phyloP scores from a whole-genome alignment of 1,284 basidiomycete genomes.

The Gymnopus androsaceus region DNA sequence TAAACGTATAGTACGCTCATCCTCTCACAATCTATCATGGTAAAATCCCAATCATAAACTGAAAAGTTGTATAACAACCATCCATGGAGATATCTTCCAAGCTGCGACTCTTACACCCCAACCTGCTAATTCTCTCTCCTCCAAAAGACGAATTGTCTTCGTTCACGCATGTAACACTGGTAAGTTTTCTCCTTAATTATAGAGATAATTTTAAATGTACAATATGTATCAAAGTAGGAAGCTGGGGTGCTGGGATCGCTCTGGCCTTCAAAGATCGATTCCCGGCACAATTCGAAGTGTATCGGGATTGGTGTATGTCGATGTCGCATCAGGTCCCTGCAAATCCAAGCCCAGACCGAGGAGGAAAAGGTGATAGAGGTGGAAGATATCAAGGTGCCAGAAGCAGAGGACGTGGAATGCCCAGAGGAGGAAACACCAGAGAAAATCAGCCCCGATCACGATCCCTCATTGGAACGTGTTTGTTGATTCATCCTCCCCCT shows the following conservation, averaged over 20 bases:
- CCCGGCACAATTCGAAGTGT: slow-evolving; percentile 35
- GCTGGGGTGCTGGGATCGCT: slow-evolving; percentile 42
- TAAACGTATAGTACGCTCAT: too few relatives aligned
- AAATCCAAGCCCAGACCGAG: too few relatives aligned
- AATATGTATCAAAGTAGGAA: too few relatives aligned
- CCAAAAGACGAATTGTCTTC: slow-evolving; percentile 29
- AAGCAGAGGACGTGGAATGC: neutral
- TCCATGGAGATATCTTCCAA: neutral
- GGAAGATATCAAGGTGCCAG: too few relatives aligned
- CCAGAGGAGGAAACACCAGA: neutral
- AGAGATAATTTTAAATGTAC: too few relatives aligned
- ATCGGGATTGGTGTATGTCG: slow-evolving; percentile 35
- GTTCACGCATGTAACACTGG: slow-evolving; percentile 45
- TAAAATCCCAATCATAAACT: too few relatives aligned
- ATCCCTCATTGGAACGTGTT: slow-evolving; percentile 36
- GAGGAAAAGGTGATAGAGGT: neutral
- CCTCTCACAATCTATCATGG: too few relatives aligned
- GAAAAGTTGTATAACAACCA: neutral
- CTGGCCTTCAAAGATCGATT: slow-evolving; percentile 34
- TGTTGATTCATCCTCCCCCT: slow-evolving; percentile 34
- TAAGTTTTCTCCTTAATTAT: too few relatives aligned
- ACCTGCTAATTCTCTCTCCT: neutral
- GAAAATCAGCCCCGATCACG: neutral
- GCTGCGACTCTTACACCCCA: neutral
- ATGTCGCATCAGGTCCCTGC: slow-evolving; percentile 3